Percentiles rank a stretch among this genome's conserved stretches.
phyloP scores from a whole-genome alignment of 768 basidiomycete genomes.

The Ramaria rubella region DNA sequence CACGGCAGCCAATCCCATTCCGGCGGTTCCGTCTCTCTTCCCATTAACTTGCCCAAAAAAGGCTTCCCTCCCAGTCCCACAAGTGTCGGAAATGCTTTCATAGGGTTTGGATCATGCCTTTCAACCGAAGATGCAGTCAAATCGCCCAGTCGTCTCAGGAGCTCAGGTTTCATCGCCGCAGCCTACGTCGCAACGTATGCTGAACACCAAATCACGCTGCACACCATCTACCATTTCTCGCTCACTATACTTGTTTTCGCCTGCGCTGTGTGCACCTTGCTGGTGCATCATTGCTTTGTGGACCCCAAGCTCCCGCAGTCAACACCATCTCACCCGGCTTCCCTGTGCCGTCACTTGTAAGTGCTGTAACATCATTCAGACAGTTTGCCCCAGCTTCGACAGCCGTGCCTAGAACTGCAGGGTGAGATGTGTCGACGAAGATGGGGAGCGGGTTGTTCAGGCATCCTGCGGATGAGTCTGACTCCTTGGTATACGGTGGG shows the following conservation, averaged over 20 bases:
- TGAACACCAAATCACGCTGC: slow-evolving; percentile 64
- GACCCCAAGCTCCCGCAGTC: slow-evolving; percentile 55
- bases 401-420: slow-evolving; percentile 66
- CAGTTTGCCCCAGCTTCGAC: slow-evolving; percentile 81
- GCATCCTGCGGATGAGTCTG: slow-evolving; percentile 51
- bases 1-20: slow-evolving; percentile 68
- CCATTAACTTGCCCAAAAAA: slow-evolving; percentile 69
- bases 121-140: slow-evolving; percentile 38
- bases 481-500: slow-evolving; percentile 68
- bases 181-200: slow-evolving; percentile 56
- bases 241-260: slow-evolving; percentile 52
- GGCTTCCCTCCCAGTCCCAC: slow-evolving; percentile 82
- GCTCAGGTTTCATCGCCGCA: slow-evolving; percentile 79
- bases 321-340: slow-evolving; percentile 47
- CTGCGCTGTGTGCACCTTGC: slow-evolving; percentile 60
- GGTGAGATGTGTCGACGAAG: slow-evolving; percentile 87
- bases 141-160: slow-evolving; percentile 46
- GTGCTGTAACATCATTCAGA: slow-evolving; percentile 89
- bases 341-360: slow-evolving; percentile 44
- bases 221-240: slow-evolving; percentile 61
- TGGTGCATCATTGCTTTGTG: slow-evolving; percentile 95
- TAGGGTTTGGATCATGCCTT: slow-evolving; percentile 22
- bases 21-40: slow-evolving; percentile 49
- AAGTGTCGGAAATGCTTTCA: slow-evolving; percentile 54
- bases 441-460: slow-evolving; percentile 42